These are phyloP conservation scores for Nepenthes alata DNA, from an alignment of 179 eudicot species.

Conservation along the genomic window DNA sequence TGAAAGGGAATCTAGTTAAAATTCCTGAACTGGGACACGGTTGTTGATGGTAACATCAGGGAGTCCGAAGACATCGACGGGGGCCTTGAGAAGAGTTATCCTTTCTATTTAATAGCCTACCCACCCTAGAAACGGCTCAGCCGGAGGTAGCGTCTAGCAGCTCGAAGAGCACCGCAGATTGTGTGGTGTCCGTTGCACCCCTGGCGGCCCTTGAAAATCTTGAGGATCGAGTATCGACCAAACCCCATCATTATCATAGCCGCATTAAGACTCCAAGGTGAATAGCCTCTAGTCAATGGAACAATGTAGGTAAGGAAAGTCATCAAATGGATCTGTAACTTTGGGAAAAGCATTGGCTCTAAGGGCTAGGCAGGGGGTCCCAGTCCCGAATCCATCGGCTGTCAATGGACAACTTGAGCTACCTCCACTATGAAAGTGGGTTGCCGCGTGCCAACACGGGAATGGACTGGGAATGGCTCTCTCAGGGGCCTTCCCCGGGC, in stretches of 20 bases:
- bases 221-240: background rate
- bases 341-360: background rate
- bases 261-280: background rate
- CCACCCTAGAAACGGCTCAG: no score
- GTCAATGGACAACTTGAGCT: no score
- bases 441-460: background rate
- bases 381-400: no score
- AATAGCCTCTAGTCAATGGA: background rate
- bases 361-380: background rate
- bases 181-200: background rate
- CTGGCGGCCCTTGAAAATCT: background rate
- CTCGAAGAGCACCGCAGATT: background rate
- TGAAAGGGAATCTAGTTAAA: no score
- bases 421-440: background rate
- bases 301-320: background rate
- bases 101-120: no score
- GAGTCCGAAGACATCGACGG: no score
- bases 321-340: background rate
- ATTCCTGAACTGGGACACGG: no score
- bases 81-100: no score
- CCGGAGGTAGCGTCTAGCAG: fast-evolving
- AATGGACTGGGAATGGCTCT: background rate
- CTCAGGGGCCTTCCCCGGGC: slow-evolving; percentile 1
- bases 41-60: no score
- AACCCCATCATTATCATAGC: background rate